Evolutionary conservation across 2,329 filamentous ascomycete species (phyloP).

Genomic region (Stachybotrys echinatus): DNA sequence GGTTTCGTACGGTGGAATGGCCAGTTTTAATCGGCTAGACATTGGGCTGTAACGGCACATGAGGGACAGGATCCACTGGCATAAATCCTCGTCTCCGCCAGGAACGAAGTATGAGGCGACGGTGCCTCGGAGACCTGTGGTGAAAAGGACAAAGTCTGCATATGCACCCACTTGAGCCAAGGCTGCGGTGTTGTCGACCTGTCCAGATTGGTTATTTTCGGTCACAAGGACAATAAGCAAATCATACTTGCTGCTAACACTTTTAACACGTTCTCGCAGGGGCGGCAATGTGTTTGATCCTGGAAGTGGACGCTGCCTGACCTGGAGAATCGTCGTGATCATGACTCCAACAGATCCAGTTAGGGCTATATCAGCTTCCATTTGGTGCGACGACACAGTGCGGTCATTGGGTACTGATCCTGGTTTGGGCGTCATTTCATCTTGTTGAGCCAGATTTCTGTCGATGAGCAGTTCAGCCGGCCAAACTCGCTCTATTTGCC

Average conservation of each 20-base stretch:
- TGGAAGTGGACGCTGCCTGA: constrained; percentile 67
- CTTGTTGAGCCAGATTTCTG: constrained; percentile 45
- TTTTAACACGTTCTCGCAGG: constrained; percentile 50
- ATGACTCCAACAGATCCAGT: constrained; percentile 66
- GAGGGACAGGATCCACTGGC: constrained; percentile 48
- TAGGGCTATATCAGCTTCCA: constrained; percentile 69
- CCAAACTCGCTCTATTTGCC: constrained; percentile 42
- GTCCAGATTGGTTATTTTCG: constrained; percentile 38
- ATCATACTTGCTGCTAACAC: constrained; percentile 57
- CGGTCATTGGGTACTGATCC: not conserved
- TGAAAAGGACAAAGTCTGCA: constrained; percentile 45
- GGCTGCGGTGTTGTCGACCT: constrained; percentile 31
- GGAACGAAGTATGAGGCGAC: constrained; percentile 41
- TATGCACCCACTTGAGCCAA: constrained; percentile 39
- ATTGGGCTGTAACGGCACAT: constrained; percentile 39
- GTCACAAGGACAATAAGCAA: constrained; percentile 63
- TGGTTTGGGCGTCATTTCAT: not conserved
- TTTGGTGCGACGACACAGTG: not conserved
- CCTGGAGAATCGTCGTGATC: constrained; percentile 63
- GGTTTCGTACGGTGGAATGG: constrained; percentile 33
- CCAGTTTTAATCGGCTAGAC: constrained; percentile 19
- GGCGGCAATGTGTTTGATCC: constrained; percentile 30
- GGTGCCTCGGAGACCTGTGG: constrained; percentile 29
- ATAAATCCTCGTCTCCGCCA: constrained; percentile 43
- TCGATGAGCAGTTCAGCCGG: constrained; percentile 51